These are phyloP conservation scores for Xylaria flabelliformis DNA, from an alignment of 495 filamentous ascomycete species.

Conservation along the genomic window DNA sequence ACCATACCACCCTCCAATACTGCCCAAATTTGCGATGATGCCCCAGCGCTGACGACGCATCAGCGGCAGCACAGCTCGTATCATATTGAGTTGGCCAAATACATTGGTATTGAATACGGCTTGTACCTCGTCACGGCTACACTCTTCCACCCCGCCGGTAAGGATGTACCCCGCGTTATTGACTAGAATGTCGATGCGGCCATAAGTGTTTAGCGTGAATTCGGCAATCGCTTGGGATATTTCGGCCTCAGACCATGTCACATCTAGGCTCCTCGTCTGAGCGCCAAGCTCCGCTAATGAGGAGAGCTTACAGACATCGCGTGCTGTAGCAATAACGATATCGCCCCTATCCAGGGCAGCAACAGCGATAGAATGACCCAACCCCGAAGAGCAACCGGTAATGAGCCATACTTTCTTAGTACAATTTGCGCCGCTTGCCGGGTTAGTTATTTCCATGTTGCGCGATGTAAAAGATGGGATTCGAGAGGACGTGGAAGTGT, in stretches of 20 bases:
- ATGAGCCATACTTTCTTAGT: neutral
- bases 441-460: neutral
- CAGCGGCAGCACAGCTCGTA: conserved; percentile 52
- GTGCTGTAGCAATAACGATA: neutral
- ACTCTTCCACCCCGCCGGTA: neutral
- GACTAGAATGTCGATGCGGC: conserved; percentile 2
- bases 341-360: neutral
- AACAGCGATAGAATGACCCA: neutral
- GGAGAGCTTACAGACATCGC: neutral
- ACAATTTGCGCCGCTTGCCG: neutral
- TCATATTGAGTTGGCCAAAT: conserved; percentile 55
- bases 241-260: neutral
- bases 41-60: neutral
- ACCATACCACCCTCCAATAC: conserved; percentile 1
- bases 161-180: conserved; percentile 8
- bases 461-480: neutral
- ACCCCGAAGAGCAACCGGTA: neutral
- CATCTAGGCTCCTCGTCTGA: neutral
- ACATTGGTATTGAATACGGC: conserved; percentile 55
- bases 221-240: neutral
- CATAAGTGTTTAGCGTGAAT: neutral
- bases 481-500: too few relatives aligned
- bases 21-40: neutral
- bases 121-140: conserved; percentile 42
- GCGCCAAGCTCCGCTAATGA: neutral